Conservation (phyloP, 1,284 basidiomycete genomes). For the Agaricales sp. region DNA sequence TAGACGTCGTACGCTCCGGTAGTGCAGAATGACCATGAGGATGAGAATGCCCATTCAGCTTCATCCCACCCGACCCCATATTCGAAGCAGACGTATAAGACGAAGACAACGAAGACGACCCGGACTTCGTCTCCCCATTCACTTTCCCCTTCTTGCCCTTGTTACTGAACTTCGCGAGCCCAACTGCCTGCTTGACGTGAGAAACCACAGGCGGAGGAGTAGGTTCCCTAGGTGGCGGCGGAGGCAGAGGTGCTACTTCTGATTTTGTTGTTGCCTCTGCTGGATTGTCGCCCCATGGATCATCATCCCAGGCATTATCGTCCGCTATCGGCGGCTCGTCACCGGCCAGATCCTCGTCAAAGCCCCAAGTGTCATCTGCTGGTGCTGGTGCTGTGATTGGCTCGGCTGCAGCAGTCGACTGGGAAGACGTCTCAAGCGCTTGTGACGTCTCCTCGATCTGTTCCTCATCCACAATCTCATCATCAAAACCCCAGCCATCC, state of each 20-base stretch:
- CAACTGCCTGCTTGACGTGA: slow-evolving; percentile 38
- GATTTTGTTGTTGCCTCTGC: no score
- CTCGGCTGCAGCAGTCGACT: neutral
- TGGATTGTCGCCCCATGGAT: slow-evolving; percentile 48
- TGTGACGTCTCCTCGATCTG: neutral
- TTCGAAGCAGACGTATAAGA: no score
- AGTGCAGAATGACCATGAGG: slow-evolving; percentile 20
- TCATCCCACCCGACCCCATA: no score
- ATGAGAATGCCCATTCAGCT: no score
- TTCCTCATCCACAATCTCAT: slow-evolving; percentile 22
- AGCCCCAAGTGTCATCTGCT: slow-evolving; percentile 26
- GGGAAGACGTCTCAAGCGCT: neutral
- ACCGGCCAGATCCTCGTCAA: slow-evolving; percentile 19
- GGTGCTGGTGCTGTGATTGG: slow-evolving; percentile 13
- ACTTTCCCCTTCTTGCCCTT: slow-evolving; percentile 30
- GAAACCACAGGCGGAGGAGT: slow-evolving; percentile 20
- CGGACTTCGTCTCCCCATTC: neutral
- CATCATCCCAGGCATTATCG: slow-evolving; percentile 24
- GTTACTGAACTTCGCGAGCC: slow-evolving; percentile 46
- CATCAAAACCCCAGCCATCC: slow-evolving; percentile 49
- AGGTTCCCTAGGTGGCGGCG: slow-evolving; percentile 13
- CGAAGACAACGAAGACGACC: no score
- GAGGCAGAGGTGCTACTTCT: slow-evolving; percentile 14
- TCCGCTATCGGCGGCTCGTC: slow-evolving; percentile 12
- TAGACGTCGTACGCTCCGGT: slow-evolving; percentile 11